Base-by-base conservation (phyloP, 306 rosid genomes). In the Quercus gilva region DNA sequence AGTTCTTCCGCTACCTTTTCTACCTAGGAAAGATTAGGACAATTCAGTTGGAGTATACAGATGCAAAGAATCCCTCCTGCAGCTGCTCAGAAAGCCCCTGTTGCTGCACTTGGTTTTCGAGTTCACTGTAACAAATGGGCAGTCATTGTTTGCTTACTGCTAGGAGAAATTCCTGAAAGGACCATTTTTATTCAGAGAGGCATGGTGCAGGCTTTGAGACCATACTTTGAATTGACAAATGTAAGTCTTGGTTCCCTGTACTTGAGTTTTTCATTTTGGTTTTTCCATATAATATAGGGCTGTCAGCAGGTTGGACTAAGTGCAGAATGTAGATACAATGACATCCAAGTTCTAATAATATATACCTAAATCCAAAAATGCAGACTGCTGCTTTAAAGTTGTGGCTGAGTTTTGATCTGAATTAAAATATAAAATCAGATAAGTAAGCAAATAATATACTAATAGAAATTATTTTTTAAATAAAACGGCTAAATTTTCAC, bases 21-120 rank as follows among this genome's bases (percentile, higher is more conserved):
- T 92, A 95, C 87, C 90, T 95, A 1, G 99, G 99, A 20, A 95
- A 91, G 87, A 95, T 92, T 76, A 89, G 99, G 68, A 95, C 98
- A 2, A 95, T 95, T 59, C 94, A 95, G 81, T 76, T 95, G 91
- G 99, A 95, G 89, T 92, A 95, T 72, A 90, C 99, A 11, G 99
- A 95, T 86, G 98, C 99, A 58, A 95, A 92, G 99, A 91, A 81
- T 92, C 98, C 77, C 98, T 95, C 51, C 93, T 95, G 51, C 99
- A 78, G 99, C 99, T 74, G 98, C 98, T 64, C 83, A 97, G 81
- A 95, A 95, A 76, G 99, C 98, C 75, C 98, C 99, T 12, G 79
- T 89, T 75, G 95, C 97, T 13, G 99, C 99, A 20, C 96, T 91
- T 29, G 97, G 99, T 41, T 92, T 95, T 83, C 88, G 97, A 74